Percentiles rank a stretch among this genome's conserved stretches.
Evolutionary conservation across 306 rosid genomes (phyloP).

Genomic region (Oxytropis ochrocephala): DNA sequence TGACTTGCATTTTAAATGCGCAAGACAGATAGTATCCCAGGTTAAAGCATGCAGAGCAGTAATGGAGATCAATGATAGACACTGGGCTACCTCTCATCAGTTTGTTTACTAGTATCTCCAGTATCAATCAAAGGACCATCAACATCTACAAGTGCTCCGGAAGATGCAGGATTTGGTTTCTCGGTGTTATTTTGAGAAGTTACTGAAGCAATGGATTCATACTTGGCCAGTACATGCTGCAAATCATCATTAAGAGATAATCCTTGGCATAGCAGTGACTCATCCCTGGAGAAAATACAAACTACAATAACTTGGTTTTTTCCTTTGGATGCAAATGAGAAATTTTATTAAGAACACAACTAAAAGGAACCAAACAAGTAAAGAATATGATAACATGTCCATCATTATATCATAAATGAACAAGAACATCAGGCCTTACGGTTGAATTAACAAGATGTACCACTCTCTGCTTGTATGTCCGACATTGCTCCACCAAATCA

Average conservation of each 20-base stretch:
- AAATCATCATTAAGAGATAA: slow-evolving; percentile 89
- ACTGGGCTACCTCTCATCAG: slow-evolving; percentile 43
- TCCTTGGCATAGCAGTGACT: slow-evolving; percentile 93
- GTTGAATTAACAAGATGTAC: slow-evolving; percentile 97
- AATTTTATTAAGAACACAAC: background rate
- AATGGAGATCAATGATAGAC: background rate
- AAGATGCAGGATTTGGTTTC: slow-evolving; percentile 48
- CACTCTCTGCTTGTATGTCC: slow-evolving; percentile 91
- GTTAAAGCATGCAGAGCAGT: slow-evolving; percentile 19
- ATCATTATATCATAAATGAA: background rate
- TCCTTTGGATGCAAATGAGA: slow-evolving; percentile 12
- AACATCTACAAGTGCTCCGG: slow-evolving; percentile 46
- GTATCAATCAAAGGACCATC: slow-evolving; percentile 75
- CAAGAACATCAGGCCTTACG: slow-evolving; percentile 51
- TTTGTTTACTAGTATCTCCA: slow-evolving; percentile 58
- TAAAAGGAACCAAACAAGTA: slow-evolving; percentile 10
- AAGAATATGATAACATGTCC: background rate
- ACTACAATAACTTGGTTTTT: background rate
- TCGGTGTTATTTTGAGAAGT: slow-evolving; percentile 38
- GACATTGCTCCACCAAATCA: slow-evolving; percentile 92
- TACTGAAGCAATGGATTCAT: slow-evolving; percentile 87
- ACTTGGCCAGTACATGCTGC: slow-evolving; percentile 85
- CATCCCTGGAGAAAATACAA: slow-evolving; percentile 53
- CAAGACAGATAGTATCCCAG: background rate
- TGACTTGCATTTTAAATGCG: background rate